These are phyloP conservation scores for Thraustotheca clavata DNA, from an alignment of 352 stramenopile species.

Conservation along the genomic window DNA sequence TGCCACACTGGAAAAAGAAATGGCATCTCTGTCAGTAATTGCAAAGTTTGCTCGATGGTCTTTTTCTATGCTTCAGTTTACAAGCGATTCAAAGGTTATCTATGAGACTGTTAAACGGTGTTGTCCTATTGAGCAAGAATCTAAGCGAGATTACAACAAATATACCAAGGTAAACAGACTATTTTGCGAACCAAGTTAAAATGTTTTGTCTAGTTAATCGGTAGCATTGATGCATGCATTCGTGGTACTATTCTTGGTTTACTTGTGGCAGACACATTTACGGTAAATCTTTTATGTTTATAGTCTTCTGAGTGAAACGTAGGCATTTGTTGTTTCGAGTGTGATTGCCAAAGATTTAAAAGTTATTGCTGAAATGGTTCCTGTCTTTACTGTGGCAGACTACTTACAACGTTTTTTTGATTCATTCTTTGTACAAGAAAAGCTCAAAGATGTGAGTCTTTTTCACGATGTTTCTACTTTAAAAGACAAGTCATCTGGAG, in stretches of 20 bases:
- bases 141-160: slow-evolving; percentile 79
- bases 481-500: background rate
- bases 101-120: slow-evolving; percentile 82
- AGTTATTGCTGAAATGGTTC: slow-evolving; percentile 71
- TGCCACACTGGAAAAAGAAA: slow-evolving; percentile 68
- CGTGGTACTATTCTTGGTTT: slow-evolving; percentile 74
- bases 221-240: slow-evolving; percentile 75
- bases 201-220: slow-evolving; percentile 43
- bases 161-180: slow-evolving; percentile 63
- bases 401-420: slow-evolving; percentile 62
- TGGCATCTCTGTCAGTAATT: slow-evolving; percentile 58
- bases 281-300: slow-evolving; percentile 27
- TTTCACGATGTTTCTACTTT: slow-evolving; percentile 11
- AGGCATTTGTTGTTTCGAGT: slow-evolving; percentile 79
- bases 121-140: slow-evolving; percentile 76
- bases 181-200: background rate
- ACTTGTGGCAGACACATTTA: slow-evolving; percentile 78
- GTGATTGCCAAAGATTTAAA: slow-evolving; percentile 56
- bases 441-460: slow-evolving; percentile 1
- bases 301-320: slow-evolving; percentile 16
- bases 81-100: slow-evolving; percentile 78
- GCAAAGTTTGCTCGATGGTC: slow-evolving; percentile 85
- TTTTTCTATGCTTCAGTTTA: slow-evolving; percentile 77
- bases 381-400: slow-evolving; percentile 71
- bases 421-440: slow-evolving; percentile 51